Base-by-base conservation (phyloP, 2,329 filamentous ascomycete genomes). In the Whalleya microplaca region DNA sequence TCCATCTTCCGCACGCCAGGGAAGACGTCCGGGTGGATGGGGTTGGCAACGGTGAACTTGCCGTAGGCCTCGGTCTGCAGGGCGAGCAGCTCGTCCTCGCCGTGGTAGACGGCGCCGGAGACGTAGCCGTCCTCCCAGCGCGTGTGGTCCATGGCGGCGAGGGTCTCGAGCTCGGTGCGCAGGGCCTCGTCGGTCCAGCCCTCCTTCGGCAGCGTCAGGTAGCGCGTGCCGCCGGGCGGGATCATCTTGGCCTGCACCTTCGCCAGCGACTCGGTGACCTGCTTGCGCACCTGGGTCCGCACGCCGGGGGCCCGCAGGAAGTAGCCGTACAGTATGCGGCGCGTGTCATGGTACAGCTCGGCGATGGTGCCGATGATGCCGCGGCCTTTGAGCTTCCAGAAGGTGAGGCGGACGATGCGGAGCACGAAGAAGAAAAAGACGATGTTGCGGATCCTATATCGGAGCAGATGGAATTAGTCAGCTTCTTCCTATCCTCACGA, bases 1-100 rank as follows among this genome's bases (percentile, higher is more conserved):
- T 99, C 95, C 95, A 99, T 99, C 84, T 99, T 99, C 68, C 95
- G 83, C 50, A 99, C 93, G 23, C 94, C 95, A 16, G 95, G 95
- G 77, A 99, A 99, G 43, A 99, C 94, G 76, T 99, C 95, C 6
- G 95, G 95, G 73, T 99, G 95, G 65, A 99, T 95, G 2, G 95
- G 95, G 74, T 99, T 99, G 41, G 92, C 85, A 27, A 99, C 95
- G 48, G 92, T 94, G 73, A 99, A 99, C 74, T 90, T 90, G 63
- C 90, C 90, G 80, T 94, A 98, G 0, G 95, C 94, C 72, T 97
- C 91, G 5, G 91, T 90, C 78, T 99, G 95, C 41, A 99, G 79
- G 69, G 89, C 85, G 58, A 95, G 76, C 65, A 99, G 77, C 44
- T 89, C 87, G 41, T 90, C 84, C 51, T 95, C 95, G 63, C 95